Evolutionary conservation across 495 filamentous ascomycete species (phyloP).

Genomic region (Chaetomium fimeti): DNA sequence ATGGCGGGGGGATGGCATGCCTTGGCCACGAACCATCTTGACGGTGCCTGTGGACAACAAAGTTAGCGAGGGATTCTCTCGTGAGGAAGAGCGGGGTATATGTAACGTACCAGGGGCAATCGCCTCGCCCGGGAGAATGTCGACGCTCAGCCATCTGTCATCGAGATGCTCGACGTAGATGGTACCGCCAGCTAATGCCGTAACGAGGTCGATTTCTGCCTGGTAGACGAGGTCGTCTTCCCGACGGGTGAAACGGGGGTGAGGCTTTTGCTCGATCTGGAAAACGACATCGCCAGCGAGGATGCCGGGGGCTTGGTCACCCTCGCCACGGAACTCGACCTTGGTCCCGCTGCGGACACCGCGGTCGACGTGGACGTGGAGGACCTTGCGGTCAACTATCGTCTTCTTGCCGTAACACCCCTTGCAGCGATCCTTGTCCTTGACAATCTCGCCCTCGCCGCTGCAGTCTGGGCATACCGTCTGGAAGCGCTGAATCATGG

Average conservation of each 20-base stretch:
- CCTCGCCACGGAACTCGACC: conserved; percentile 93
- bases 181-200: conserved; percentile 83
- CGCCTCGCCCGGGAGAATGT: conserved; percentile 87
- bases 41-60: conserved; percentile 60
- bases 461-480: conserved; percentile 98
- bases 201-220: conserved; percentile 93
- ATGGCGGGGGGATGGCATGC: conserved; percentile 96
- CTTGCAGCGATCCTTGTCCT: conserved; percentile 96
- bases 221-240: conserved; percentile 96
- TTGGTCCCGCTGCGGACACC: conserved; percentile 92
- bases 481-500: conserved; percentile 99
- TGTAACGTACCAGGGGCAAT: conserved; percentile 81
- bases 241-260: conserved; percentile 90
- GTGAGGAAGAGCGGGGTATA: not conserved
- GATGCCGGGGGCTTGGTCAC: conserved; percentile 92
- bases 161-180: conserved; percentile 96
- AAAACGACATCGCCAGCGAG: conserved; percentile 94
- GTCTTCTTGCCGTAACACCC: conserved; percentile 95
- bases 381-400: conserved; percentile 91
- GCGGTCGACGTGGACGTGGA: conserved; percentile 95
- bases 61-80: conserved; percentile 23
- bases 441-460: conserved; percentile 93
- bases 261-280: conserved; percentile 97
- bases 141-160: conserved; percentile 90
- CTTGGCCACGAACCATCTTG: conserved; percentile 94